phyloP scores from a whole-genome alignment of 202 grass and related monocot species.

The Hordeum pubiflorum region DNA sequence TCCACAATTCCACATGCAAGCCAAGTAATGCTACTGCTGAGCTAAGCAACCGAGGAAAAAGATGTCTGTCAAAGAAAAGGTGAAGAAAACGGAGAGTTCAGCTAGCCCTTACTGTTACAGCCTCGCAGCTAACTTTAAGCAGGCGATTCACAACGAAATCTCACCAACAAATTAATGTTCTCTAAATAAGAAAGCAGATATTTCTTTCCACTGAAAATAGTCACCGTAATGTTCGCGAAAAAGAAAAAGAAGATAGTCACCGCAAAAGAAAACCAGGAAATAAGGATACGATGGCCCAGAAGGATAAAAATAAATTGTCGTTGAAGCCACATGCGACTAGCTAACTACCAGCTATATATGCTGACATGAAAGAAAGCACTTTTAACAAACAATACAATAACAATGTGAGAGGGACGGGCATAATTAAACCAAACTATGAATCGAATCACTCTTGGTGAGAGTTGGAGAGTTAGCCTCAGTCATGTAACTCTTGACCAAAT shows the following conservation, averaged over 20 bases:
- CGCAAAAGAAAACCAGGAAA: not conserved
- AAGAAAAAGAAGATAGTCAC: not conserved
- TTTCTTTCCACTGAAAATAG: not conserved
- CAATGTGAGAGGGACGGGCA: constrained; percentile 3
- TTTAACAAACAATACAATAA: constrained; percentile 22
- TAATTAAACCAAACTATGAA: constrained; percentile 22
- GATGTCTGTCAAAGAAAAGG: not conserved
- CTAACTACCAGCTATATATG: constrained; percentile 30
- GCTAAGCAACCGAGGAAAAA: not conserved
- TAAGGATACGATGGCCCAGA: not conserved
- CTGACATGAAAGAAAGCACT: constrained; percentile 23
- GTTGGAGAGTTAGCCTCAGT: constrained; percentile 39
- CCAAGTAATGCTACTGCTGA: not conserved
- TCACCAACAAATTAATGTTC: constrained; percentile 18
- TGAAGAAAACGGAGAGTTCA: not conserved
- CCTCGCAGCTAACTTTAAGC: not conserved
- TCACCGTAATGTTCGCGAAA: not conserved
- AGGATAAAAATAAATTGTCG: constrained; percentile 17
- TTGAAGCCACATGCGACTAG: constrained; percentile 36
- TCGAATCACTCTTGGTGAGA: constrained; percentile 22
- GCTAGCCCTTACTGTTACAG: constrained; percentile 14
- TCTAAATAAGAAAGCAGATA: not conserved
- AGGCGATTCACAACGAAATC: constrained; percentile 18
- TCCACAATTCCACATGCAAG: not conserved
- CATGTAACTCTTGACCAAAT: constrained; percentile 21